Evolutionary conservation across 164 flowering plant species (phyloP).

Genomic region (Sedum album): DNA sequence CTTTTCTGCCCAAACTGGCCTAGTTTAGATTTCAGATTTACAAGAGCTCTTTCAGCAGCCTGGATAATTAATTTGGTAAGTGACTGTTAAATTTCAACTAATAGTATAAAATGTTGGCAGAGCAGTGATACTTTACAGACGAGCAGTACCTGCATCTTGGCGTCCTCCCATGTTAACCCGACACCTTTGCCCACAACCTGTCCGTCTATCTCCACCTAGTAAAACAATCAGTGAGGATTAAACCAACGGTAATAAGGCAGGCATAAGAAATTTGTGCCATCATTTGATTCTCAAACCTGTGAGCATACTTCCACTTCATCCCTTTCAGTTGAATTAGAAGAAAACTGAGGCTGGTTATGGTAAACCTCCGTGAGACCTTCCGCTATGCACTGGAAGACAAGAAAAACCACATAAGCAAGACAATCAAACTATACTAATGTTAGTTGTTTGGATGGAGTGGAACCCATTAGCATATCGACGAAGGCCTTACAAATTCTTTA

Average conservation of each 20-base stretch:
- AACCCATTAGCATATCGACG: neutral
- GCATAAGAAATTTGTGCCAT: neutral
- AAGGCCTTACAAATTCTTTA: slow-evolving; percentile 44
- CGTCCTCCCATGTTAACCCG: slow-evolving; percentile 83
- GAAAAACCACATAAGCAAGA: neutral
- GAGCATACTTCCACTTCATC: slow-evolving; percentile 62
- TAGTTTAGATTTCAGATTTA: slow-evolving; percentile 37
- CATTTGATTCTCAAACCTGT: slow-evolving; percentile 39
- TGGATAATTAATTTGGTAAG: slow-evolving; percentile 20
- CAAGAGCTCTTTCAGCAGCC: slow-evolving; percentile 90
- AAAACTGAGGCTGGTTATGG: slow-evolving; percentile 39
- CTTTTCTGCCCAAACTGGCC: slow-evolving; percentile 44
- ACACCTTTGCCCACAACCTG: slow-evolving; percentile 66
- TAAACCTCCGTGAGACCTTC: slow-evolving; percentile 63
- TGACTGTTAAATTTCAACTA: slow-evolving; percentile 2
- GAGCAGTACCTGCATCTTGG: slow-evolving; percentile 62
- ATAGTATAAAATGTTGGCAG: neutral
- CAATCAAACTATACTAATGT: neutral
- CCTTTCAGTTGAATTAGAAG: slow-evolving; percentile 31
- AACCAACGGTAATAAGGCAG: neutral
- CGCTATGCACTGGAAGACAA: slow-evolving; percentile 46
- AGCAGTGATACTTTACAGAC: neutral
- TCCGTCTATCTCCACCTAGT: slow-evolving; percentile 78
- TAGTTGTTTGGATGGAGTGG: neutral
- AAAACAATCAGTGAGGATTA: slow-evolving; percentile 10